phyloP scores from a whole-genome alignment of 352 stramenopile species.

The Blastocystis sp. region DNA sequence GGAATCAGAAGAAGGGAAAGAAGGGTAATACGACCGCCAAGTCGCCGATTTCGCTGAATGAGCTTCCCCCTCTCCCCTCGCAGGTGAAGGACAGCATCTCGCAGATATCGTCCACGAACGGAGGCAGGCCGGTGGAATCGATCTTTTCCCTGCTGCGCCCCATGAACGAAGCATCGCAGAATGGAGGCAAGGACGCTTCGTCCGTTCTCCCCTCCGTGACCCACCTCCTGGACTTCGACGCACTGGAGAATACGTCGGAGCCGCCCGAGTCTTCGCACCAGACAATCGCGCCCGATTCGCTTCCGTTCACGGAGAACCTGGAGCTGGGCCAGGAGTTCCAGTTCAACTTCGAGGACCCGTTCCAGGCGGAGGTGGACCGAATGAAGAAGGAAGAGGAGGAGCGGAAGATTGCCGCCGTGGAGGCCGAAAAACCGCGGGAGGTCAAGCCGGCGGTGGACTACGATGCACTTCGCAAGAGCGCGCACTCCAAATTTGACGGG shows the following conservation, averaged over 20 bases:
- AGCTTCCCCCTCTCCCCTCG: slow-evolving; percentile 56
- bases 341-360: slow-evolving; percentile 10
- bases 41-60: background rate
- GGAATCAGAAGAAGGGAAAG: slow-evolving; percentile 20
- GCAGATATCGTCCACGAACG: background rate
- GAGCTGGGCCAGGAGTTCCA: background rate
- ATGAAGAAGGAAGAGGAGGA: slow-evolving; percentile 30
- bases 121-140: slow-evolving; percentile 5
- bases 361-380: slow-evolving; percentile 20
- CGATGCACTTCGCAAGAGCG: slow-evolving; percentile 2
- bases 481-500: background rate
- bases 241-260: background rate
- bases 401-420: background rate
- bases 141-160: slow-evolving; percentile 62
- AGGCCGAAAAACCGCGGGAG: background rate
- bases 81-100: slow-evolving; percentile 58
- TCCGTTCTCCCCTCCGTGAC: background rate
- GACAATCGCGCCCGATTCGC: background rate
- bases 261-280: background rate
- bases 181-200: too few species aligned
- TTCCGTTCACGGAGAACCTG: slow-evolving; percentile 22
- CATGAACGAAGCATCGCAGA: slow-evolving; percentile 12
- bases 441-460: background rate
- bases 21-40: background rate
- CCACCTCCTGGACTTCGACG: slow-evolving; percentile 13